phyloP scores from a whole-genome alignment of 768 basidiomycete species.

The Phaeotremella skinneri region DNA sequence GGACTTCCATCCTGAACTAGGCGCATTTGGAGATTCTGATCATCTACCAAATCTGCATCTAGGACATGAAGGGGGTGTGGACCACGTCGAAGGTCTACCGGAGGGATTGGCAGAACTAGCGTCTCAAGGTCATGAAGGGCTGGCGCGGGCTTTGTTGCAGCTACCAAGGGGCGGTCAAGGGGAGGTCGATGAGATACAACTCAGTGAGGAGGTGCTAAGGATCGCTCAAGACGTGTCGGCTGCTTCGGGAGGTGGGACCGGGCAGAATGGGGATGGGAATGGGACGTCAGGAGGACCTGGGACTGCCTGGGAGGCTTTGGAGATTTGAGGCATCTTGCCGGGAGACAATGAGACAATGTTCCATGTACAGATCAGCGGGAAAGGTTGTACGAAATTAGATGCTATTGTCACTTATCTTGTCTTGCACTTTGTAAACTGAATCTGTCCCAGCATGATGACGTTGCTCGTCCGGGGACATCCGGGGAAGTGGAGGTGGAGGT shows the following conservation, averaged over 20 bases:
- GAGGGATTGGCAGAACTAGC: neutral
- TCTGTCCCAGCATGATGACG: no score
- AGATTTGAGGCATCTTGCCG: no score
- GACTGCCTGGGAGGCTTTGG: neutral
- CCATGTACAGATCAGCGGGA: no score
- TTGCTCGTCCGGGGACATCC: no score
- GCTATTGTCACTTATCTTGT: no score
- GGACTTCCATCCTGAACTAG: neutral
- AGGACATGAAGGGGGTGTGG: neutral
- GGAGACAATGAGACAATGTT: no score
- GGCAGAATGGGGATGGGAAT: no score
- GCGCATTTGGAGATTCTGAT: neutral
- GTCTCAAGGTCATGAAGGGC: conserved; percentile 16
- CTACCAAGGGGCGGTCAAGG: conserved; percentile 13
- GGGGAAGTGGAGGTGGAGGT: no score
- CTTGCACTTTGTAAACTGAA: no score
- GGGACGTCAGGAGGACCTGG: neutral
- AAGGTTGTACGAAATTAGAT: no score
- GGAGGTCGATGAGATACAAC: neutral
- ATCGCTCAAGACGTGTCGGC: neutral
- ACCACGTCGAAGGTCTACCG: neutral
- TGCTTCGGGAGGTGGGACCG: no score
- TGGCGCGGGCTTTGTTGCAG: conserved; percentile 19
- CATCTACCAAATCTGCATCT: neutral
- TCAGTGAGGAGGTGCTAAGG: neutral